Evolutionary conservation across 1,139 yeast species (phyloP), one percentile per base, ranked within the genome.

Genomic region (Geotrichum candidum): DNA sequence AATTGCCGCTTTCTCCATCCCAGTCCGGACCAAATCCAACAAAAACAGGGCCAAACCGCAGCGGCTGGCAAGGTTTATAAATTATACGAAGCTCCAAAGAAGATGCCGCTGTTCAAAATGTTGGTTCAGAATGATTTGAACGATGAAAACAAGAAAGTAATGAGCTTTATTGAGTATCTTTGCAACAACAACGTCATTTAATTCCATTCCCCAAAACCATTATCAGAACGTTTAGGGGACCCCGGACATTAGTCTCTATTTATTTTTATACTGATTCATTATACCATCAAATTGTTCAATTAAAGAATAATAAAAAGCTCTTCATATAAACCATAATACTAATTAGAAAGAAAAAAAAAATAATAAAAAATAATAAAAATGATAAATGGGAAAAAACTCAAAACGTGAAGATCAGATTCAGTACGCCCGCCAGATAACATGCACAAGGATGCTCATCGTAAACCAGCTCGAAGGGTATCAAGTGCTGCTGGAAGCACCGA

Each of bases 91-190:
- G 68, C 76, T 0, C 77, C 78, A 3, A 64, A 65, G 6, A 65
- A 67, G 48, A 64, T 67, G 53, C 72, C 79, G 11, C 65, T 77
- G 53, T 77, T 73, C 63, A 71, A 71, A 55, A 67, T 71, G 58
- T 69, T 77, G n/a, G 75, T 76, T 22, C 78, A 77, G 57, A 70
- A 67, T 23, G 80, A 78, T 59, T 64, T 74, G 65, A 77, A 73
- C 56, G 62, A 61, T 22, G 80, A 77, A 60, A 72, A 77, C 61
- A 70, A 66, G 31, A 56, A 57, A 35, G 66, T 77, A 22, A 65
- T 77, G 54, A 73, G 73, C 31, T 73, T 76, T 56, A 67, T 77
- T 6, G 58, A 57, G 35, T 68, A 63, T 45, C 63, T 72, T 22
- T 55, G 60, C n/a, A 58, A 56, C 13, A 61, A 59, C 35, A 63